Conservation (phyloP, 257 asterid genomes). For the Ligustrum vulgare region DNA sequence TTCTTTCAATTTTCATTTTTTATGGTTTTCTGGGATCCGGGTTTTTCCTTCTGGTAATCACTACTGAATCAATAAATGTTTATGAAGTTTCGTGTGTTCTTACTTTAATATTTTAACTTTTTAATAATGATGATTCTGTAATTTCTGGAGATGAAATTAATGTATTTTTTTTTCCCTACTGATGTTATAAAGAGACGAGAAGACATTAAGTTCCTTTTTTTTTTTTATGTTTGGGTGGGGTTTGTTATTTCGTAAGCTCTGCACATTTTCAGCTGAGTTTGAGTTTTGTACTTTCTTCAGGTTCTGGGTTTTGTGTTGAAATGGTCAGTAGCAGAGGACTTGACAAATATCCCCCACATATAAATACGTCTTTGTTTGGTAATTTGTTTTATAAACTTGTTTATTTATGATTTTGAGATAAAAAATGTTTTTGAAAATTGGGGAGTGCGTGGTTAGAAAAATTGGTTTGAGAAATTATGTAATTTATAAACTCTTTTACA, state of each 20-base stretch:
- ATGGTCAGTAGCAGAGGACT: not conserved
- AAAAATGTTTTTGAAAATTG: too few species aligned
- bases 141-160: not conserved
- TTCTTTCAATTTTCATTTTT: not conserved
- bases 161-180: not conserved
- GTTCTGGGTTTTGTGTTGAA: conserved; percentile 5
- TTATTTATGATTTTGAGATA: too few species aligned
- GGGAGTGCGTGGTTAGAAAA: too few species aligned
- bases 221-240: not conserved
- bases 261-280: not conserved
- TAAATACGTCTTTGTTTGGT: too few species aligned
- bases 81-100: not conserved
- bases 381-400: too few species aligned
- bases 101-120: not conserved
- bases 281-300: not conserved
- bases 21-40: not conserved
- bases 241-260: not conserved
- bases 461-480: too few species aligned
- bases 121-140: not conserved
- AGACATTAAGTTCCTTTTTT: not conserved
- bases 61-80: not conserved
- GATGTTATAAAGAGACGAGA: not conserved
- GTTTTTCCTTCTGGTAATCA: not conserved
- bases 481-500: too few species aligned
- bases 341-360: not conserved